These are phyloP conservation scores for Botrytis cinerea DNA, from an alignment of 2,329 filamentous ascomycete species.

Conservation along the genomic window DNA sequence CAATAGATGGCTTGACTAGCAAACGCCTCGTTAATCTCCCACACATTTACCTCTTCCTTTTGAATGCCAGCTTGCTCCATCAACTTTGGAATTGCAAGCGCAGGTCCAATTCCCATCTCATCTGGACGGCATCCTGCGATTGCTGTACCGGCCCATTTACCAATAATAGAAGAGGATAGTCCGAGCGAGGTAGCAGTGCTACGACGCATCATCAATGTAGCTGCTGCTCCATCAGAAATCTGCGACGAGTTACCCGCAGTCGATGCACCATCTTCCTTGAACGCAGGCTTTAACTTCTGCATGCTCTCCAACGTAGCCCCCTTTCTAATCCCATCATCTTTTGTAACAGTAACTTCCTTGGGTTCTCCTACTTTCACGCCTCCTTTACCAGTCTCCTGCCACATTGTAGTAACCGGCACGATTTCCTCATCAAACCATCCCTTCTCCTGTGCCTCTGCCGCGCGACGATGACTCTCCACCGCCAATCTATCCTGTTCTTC, in stretches of 20 bases:
- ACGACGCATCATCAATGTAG: conserved; percentile 81
- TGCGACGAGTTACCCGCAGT: conserved; percentile 88
- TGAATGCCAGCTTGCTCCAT: conserved; percentile 67
- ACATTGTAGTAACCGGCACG: conserved; percentile 73
- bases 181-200: conserved; percentile 75
- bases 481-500: conserved; percentile 84
- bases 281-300: conserved; percentile 80
- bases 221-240: conserved; percentile 85
- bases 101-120: conserved; percentile 92
- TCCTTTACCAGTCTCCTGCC: conserved; percentile 63
- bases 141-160: conserved; percentile 76
- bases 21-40: conserved; percentile 92
- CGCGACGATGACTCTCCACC: conserved; percentile 70
- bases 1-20: conserved; percentile 70
- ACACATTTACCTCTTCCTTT: conserved; percentile 72
- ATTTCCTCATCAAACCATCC: conserved; percentile 79
- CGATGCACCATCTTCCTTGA: conserved; percentile 70
- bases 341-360: conserved; percentile 65
- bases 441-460: conserved; percentile 65
- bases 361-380: conserved; percentile 57
- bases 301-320: conserved; percentile 69
- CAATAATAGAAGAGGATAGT: conserved; percentile 68
- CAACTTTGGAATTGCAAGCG: conserved; percentile 80
- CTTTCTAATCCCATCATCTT: conserved; percentile 81
- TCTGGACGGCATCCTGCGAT: conserved; percentile 80